Percentiles rank a stretch among this genome's conserved stretches.
phyloP scores from a whole-genome alignment of 352 stramenopile genomes.

The Phytophthora pini region DNA sequence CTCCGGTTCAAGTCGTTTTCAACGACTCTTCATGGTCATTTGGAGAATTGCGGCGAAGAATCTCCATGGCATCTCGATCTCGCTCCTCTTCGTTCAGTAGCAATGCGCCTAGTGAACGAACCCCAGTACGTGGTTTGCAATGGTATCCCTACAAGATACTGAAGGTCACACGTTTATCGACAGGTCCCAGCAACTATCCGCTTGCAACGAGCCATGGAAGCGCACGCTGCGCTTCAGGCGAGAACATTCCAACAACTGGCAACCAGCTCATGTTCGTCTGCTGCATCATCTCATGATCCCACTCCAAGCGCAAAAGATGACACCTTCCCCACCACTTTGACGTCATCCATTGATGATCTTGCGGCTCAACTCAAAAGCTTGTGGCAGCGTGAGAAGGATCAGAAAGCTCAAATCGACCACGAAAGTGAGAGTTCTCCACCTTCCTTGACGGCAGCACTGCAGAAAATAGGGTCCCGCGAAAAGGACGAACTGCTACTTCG shows the following conservation, averaged over 20 bases:
- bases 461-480: conserved; percentile 60
- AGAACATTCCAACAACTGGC: conserved; percentile 2
- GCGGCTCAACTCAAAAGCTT: conserved; percentile 36
- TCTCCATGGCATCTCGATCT: conserved; percentile 20
- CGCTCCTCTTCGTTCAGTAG: conserved; percentile 27
- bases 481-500: conserved; percentile 65
- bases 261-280: neutral
- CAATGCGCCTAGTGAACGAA: conserved; percentile 4
- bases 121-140: conserved; percentile 7
- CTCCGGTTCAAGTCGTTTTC: neutral
- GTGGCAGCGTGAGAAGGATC: conserved; percentile 22
- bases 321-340: neutral
- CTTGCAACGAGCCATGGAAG: conserved; percentile 42
- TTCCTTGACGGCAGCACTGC: conserved; percentile 32
- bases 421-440: neutral
- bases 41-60: neutral
- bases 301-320: neutral
- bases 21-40: conserved; percentile 10
- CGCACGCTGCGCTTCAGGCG: conserved; percentile 29
- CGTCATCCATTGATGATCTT: conserved; percentile 33
- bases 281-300: neutral
- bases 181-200: conserved; percentile 35
- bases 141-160: neutral
- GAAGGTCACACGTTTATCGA: neutral
- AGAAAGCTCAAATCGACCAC: conserved; percentile 1